Conservation (phyloP, 495 filamentous ascomycete species). For the Podospora pseudocomata region DNA sequence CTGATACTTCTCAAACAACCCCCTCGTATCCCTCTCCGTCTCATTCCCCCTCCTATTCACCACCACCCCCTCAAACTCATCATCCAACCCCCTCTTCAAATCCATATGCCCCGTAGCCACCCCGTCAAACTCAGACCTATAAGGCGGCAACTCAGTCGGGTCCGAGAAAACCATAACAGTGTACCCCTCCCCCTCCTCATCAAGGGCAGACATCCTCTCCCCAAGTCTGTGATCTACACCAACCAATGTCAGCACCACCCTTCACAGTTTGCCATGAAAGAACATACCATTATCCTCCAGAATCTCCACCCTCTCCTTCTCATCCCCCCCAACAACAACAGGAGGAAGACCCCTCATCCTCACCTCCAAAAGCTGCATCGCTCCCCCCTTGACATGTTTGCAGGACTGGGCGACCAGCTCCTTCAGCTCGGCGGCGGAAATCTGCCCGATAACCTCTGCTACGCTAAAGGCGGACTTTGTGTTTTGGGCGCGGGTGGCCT, state of each 20-base stretch:
- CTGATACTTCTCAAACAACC: constrained; percentile 87
- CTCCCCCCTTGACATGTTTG: constrained; percentile 25
- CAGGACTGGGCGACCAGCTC: constrained; percentile 34
- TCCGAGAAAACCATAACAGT: constrained; percentile 47
- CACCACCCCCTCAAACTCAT: constrained; percentile 11
- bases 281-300: constrained; percentile 63
- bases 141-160: constrained; percentile 39
- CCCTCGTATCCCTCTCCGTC: constrained; percentile 38
- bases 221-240: constrained; percentile 40
- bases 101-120: constrained; percentile 40
- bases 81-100: constrained; percentile 37
- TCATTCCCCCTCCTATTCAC: constrained; percentile 21
- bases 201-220: constrained; percentile 33
- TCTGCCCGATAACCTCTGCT: constrained; percentile 59
- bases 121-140: constrained; percentile 43
- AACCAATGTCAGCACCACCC: constrained; percentile 15
- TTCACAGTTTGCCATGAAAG: neutral
- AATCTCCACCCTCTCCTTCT: constrained; percentile 51
- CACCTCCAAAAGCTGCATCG: constrained; percentile 46
- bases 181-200: constrained; percentile 36
- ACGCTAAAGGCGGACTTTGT: constrained; percentile 38
- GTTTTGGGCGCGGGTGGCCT: constrained; percentile 21
- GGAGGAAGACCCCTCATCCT: constrained; percentile 46
- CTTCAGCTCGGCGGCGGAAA: constrained; percentile 44
- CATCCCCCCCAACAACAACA: constrained; percentile 25